These are phyloP conservation scores for Podila horticola DNA, from an alignment of 192 early-diverging fungal species.

Conservation along the genomic window DNA sequence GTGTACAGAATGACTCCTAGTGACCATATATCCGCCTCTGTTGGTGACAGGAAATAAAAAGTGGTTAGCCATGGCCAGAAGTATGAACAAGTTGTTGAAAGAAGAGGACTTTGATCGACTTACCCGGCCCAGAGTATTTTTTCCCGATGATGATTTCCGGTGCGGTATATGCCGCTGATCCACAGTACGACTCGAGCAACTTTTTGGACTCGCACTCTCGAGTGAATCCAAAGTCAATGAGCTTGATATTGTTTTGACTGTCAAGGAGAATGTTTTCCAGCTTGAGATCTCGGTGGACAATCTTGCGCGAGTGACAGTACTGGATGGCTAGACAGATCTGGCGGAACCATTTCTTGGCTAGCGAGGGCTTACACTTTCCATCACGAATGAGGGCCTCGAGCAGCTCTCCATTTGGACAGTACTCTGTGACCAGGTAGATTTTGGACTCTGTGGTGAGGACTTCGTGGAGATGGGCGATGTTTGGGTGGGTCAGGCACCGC, in stretches of 20 bases:
- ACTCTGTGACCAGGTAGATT: slow-evolving; percentile 87
- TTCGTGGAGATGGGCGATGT: slow-evolving; percentile 83
- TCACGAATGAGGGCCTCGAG: slow-evolving; percentile 58
- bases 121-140: slow-evolving; percentile 83
- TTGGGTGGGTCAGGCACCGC: slow-evolving; percentile 79
- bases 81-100: not conserved
- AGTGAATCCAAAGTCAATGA: slow-evolving; percentile 76
- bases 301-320: slow-evolving; percentile 63
- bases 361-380: slow-evolving; percentile 54
- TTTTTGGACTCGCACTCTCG: slow-evolving; percentile 66
- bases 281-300: slow-evolving; percentile 71
- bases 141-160: slow-evolving; percentile 82
- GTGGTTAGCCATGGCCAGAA: too few species aligned
- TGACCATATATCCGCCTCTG: slow-evolving; percentile 93
- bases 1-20: slow-evolving; percentile 95
- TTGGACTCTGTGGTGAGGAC: slow-evolving; percentile 75
- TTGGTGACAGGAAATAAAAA: not conserved
- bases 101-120: not conserved
- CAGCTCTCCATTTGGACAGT: slow-evolving; percentile 76
- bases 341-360: slow-evolving; percentile 59
- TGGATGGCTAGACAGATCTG: slow-evolving; percentile 61
- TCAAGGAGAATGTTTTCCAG: slow-evolving; percentile 71
- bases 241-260: slow-evolving; percentile 65
- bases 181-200: slow-evolving; percentile 72
- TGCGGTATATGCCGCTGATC: slow-evolving; percentile 79